Evolutionary conservation across 331 rosid species (phyloP).

Genomic region (Malus hybrid): DNA sequence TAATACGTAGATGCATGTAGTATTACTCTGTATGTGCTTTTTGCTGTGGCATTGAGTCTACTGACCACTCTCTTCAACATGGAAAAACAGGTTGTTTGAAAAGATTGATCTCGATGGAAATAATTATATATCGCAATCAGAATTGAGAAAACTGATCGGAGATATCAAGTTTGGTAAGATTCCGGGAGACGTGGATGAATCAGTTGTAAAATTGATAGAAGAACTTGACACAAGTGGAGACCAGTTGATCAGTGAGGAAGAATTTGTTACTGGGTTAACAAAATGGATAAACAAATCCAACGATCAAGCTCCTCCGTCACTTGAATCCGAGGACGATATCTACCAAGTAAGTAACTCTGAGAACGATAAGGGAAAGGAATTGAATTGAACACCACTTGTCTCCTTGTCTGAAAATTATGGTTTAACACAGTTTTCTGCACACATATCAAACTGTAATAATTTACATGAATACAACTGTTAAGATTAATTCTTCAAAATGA

Average conservation of each 20-base stretch:
- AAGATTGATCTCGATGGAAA: constrained; percentile 13
- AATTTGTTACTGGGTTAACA: constrained; percentile 5
- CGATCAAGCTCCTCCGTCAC: background rate
- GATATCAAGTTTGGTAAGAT: constrained; percentile 5
- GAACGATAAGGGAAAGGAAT: background rate
- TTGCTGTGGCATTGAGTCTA: background rate
- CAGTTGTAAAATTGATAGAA: constrained; percentile 6
- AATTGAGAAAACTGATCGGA: background rate
- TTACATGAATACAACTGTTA: background rate
- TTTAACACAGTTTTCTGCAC: background rate
- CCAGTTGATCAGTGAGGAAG: constrained; percentile 8
- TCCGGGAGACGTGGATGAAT: background rate
- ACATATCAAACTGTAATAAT: background rate
- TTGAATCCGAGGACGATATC: constrained; percentile 2
- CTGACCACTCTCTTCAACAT: background rate
- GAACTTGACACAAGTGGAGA: constrained; percentile 15
- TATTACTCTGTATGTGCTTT: background rate
- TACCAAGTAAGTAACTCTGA: constrained; percentile 2
- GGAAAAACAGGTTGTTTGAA: constrained; percentile 9
- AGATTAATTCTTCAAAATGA: background rate
- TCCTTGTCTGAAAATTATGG: background rate
- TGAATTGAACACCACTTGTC: background rate
- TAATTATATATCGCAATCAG: background rate
- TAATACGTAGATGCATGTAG: no score
- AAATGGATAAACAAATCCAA: constrained; percentile 6